Conservation (phyloP, 495 filamentous ascomycete species). For the Aspergillus diversus region DNA sequence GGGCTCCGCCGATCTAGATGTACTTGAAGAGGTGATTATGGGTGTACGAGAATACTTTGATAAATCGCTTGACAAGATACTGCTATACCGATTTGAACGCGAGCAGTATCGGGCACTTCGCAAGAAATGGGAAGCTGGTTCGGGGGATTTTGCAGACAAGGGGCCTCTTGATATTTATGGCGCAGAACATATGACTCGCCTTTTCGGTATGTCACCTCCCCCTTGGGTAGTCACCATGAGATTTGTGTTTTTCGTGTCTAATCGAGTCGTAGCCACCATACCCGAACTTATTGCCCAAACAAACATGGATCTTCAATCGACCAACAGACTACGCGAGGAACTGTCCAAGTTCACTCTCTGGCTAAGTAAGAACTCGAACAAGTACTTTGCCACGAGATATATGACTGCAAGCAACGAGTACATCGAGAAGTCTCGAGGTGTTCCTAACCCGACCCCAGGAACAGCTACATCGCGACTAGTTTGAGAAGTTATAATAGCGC, state of each 20-base stretch:
- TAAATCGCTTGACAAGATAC: constrained; percentile 77
- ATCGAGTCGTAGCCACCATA: constrained; percentile 67
- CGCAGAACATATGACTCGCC: constrained; percentile 83
- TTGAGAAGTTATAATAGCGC: constrained; percentile 11
- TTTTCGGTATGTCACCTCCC: constrained; percentile 70
- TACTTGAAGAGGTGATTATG: constrained; percentile 83
- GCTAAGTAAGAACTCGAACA: constrained; percentile 70
- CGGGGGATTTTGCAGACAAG: constrained; percentile 65
- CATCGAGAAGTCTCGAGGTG: constrained; percentile 55
- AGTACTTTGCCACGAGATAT: constrained; percentile 80
- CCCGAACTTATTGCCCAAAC: constrained; percentile 95
- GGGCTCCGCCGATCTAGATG: constrained; percentile 69
- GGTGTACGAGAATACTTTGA: constrained; percentile 93
- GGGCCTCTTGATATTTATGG: constrained; percentile 81
- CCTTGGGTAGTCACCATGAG: no score
- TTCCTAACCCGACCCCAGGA: constrained; percentile 32
- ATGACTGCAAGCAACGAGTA: constrained; percentile 66
- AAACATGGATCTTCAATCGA: constrained; percentile 92
- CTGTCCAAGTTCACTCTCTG: constrained; percentile 78
- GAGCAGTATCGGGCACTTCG: constrained; percentile 77
- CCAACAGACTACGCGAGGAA: constrained; percentile 85
- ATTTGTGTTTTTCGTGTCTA: constrained; percentile 20
- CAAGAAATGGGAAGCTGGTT: constrained; percentile 59
- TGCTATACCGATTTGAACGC: constrained; percentile 92
- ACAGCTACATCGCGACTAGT: constrained; percentile 36